A percentile compares a stretch with the other conserved stretches of the same genome.
Conservation (phyloP, 139 green algal species). For the Chlamydomonas asymmetrica region DNA sequence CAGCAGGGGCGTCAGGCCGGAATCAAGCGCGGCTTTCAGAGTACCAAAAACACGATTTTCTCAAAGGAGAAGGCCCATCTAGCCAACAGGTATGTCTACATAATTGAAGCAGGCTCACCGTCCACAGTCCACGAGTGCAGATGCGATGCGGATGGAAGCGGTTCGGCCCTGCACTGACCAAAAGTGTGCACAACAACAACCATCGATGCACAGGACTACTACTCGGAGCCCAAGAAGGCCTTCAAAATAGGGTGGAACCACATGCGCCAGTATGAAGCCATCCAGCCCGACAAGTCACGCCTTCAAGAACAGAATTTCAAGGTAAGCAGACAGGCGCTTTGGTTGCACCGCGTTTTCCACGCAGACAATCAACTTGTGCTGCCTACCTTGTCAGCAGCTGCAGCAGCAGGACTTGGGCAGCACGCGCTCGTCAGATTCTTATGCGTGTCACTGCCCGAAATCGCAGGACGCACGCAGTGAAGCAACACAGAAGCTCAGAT, state of each 20-base stretch:
- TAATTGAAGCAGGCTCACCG: background rate
- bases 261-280: background rate
- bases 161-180: too few species aligned
- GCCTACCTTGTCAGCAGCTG: too few species aligned
- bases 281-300: conserved; percentile 1
- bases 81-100: background rate
- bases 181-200: background rate
- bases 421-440: background rate
- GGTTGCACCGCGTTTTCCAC: too few species aligned
- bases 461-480: conserved; percentile 5
- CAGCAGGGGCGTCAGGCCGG: too few species aligned
- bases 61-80: background rate
- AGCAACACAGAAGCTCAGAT: background rate
- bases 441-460: background rate
- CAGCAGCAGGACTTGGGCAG: background rate
- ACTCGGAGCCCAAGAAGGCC: background rate
- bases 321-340: too few species aligned
- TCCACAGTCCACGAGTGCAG: too few species aligned
- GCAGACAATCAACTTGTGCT: too few species aligned
- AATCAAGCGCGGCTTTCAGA: too few species aligned
- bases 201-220: background rate
- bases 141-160: too few species aligned
- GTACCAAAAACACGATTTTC: background rate
- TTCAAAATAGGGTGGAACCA: conserved; percentile 19
- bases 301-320: background rate